Conservation (phyloP, 495 filamentous ascomycete genomes). For the Terfezia boudieri region DNA sequence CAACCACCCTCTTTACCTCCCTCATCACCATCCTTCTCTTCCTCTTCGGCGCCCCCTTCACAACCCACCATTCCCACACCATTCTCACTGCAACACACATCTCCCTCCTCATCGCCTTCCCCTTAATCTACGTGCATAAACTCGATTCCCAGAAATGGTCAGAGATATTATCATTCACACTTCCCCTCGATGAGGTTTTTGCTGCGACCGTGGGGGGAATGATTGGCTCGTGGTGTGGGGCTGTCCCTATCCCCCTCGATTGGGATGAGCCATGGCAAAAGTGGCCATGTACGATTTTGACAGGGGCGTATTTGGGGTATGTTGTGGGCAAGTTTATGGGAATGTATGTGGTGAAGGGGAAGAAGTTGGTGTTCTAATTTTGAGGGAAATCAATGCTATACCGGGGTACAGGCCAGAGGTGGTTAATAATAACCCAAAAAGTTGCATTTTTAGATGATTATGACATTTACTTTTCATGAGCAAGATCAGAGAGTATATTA, state of each 20-base stretch:
- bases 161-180: slow-evolving; percentile 34
- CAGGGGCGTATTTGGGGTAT: slow-evolving; percentile 47
- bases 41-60: slow-evolving; percentile 77
- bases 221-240: slow-evolving; percentile 53
- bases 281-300: slow-evolving; percentile 78
- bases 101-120: slow-evolving; percentile 47
- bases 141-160: slow-evolving; percentile 50
- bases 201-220: slow-evolving; percentile 42
- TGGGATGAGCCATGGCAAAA: slow-evolving; percentile 81
- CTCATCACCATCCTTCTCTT: slow-evolving; percentile 46
- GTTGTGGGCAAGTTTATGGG: slow-evolving; percentile 37
- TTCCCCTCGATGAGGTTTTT: slow-evolving; percentile 41
- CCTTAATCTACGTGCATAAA: slow-evolving; percentile 67
- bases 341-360: slow-evolving; percentile 35
- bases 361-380: slow-evolving; percentile 33
- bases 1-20: slow-evolving; percentile 17
- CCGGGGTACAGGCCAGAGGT: too few relatives aligned
- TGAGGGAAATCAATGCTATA: too few relatives aligned
- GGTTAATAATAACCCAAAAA: too few relatives aligned
- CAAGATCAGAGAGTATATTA: too few relatives aligned
- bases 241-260: slow-evolving; percentile 83
- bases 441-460: too few relatives aligned
- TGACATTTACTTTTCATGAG: too few relatives aligned
- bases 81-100: slow-evolving; percentile 59
- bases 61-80: slow-evolving; percentile 60